A percentile compares a stretch with the other conserved stretches of the same genome.
Conservation (phyloP, 1,284 basidiomycete species). For the Fomes fomentarius region DNA sequence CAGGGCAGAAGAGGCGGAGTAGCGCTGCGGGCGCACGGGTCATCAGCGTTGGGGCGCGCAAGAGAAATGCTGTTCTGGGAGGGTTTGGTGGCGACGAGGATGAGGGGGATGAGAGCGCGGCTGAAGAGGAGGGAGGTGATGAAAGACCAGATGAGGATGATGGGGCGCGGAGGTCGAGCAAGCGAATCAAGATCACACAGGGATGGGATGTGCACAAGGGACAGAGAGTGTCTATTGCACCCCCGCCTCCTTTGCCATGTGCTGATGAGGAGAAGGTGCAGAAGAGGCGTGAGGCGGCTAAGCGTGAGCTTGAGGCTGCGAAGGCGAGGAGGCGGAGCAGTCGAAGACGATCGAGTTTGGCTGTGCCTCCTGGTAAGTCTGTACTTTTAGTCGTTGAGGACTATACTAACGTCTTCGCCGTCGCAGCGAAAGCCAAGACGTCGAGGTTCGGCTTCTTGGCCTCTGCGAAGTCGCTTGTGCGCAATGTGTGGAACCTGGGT, state of each 20-base stretch:
- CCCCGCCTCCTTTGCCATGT: conserved; percentile 25
- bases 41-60: conserved; percentile 50
- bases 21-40: conserved; percentile 44
- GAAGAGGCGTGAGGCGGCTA: conserved; percentile 61
- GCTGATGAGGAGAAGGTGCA: conserved; percentile 41
- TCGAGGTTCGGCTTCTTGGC: conserved; percentile 42
- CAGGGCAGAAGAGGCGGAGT: conserved; percentile 43
- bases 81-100: conserved; percentile 57
- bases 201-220: conserved; percentile 35
- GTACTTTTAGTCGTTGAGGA: conserved; percentile 1
- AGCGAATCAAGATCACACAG: conserved; percentile 44
- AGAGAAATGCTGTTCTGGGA: conserved; percentile 52
- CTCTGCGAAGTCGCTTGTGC: conserved; percentile 44
- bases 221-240: conserved; percentile 38
- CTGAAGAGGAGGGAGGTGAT: conserved; percentile 40
- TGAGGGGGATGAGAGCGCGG: conserved; percentile 45
- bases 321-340: conserved; percentile 70
- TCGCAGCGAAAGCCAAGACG: conserved; percentile 32
- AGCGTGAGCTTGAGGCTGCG: conserved; percentile 62
- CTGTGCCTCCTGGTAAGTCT: conserved; percentile 30
- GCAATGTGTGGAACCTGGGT: conserved; percentile 42
- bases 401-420: background rate
- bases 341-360: conserved; percentile 41
- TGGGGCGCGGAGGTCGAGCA: conserved; percentile 37
- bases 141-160: conserved; percentile 39